A percentile compares a stretch with the other conserved stretches of the same genome.
Conservation (phyloP, 2,329 filamentous ascomycete genomes). For the Colletotrichum eremochloae region DNA sequence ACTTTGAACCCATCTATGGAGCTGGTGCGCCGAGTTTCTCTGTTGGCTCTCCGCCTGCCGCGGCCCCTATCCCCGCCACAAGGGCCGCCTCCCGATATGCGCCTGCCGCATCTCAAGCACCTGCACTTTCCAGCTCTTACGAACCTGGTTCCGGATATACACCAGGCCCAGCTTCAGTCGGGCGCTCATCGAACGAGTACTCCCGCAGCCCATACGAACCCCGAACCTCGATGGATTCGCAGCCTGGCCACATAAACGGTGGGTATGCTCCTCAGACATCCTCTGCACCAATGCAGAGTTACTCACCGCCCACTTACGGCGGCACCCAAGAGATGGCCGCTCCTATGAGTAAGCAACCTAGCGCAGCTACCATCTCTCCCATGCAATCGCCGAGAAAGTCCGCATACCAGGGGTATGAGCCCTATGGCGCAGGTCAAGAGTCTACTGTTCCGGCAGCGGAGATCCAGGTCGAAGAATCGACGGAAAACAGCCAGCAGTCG, state of each 20-base stretch:
- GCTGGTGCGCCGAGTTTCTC: slow-evolving; percentile 56
- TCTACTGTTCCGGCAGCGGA: slow-evolving; percentile 11
- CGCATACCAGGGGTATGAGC: slow-evolving; percentile 42
- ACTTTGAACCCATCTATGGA: slow-evolving; percentile 79
- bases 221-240: slow-evolving; percentile 59
- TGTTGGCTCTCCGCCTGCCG: slow-evolving; percentile 49
- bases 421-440: slow-evolving; percentile 36
- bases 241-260: slow-evolving; percentile 46
- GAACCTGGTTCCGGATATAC: slow-evolving; percentile 7
- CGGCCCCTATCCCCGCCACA: slow-evolving; percentile 54
- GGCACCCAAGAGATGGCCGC: slow-evolving; percentile 6
- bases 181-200: slow-evolving; percentile 48
- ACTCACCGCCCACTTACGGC: slow-evolving; percentile 44
- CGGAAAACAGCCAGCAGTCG: neutral
- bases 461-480: neutral
- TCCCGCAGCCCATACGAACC: slow-evolving; percentile 47
- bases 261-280: slow-evolving; percentile 52
- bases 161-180: slow-evolving; percentile 6
- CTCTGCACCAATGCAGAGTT: slow-evolving; percentile 49
- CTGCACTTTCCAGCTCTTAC: slow-evolving; percentile 44
- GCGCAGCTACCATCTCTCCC: slow-evolving; percentile 7
- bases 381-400: slow-evolving; percentile 34
- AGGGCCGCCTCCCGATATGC: slow-evolving; percentile 66
- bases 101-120: slow-evolving; percentile 52
- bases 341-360: neutral